Percentiles rank a stretch among this genome's conserved stretches.
phyloP scores from a whole-genome alignment of 1,139 yeast genomes.

The Taphrina flavorubra region DNA sequence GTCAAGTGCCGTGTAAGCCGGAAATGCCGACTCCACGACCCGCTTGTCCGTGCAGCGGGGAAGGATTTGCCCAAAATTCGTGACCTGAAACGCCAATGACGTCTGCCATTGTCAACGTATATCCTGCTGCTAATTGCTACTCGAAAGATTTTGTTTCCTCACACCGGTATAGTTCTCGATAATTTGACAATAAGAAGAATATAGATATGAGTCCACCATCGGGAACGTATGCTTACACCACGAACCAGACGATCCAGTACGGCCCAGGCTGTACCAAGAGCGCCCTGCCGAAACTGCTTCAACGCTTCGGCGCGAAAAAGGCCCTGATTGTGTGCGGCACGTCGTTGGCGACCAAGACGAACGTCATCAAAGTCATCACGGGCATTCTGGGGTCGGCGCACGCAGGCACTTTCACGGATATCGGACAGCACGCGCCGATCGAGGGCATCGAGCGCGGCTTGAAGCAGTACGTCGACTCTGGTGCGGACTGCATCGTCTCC shows the following conservation, averaged over 20 bases:
- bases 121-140: no score
- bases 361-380: constrained; percentile 24
- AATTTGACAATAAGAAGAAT: no score
- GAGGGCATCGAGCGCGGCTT: constrained; percentile 29
- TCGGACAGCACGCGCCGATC: constrained; percentile 39
- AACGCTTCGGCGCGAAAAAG: constrained; percentile 17
- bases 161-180: no score
- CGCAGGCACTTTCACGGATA: constrained; percentile 35
- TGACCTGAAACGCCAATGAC: not conserved
- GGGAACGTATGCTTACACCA: constrained; percentile 32
- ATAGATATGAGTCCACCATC: constrained; percentile 6
- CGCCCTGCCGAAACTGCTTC: constrained; percentile 25
- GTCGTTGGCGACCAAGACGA: constrained; percentile 37
- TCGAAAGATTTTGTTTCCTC: no score
- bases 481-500: constrained; percentile 43
- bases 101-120: not conserved
- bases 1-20: not conserved
- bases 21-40: not conserved
- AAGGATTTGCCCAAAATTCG: not conserved
- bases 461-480: constrained; percentile 44
- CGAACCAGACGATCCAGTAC: constrained; percentile 31
- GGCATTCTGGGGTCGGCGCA: constrained; percentile 27
- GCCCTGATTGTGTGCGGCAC: constrained; percentile 56
- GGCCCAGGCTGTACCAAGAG: constrained; percentile 26
- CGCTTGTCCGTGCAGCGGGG: not conserved